Percentiles rank a stretch among this genome's conserved stretches.
Evolutionary conservation across 768 basidiomycete species (phyloP).

Genomic region (Lentinus tigrinus): DNA sequence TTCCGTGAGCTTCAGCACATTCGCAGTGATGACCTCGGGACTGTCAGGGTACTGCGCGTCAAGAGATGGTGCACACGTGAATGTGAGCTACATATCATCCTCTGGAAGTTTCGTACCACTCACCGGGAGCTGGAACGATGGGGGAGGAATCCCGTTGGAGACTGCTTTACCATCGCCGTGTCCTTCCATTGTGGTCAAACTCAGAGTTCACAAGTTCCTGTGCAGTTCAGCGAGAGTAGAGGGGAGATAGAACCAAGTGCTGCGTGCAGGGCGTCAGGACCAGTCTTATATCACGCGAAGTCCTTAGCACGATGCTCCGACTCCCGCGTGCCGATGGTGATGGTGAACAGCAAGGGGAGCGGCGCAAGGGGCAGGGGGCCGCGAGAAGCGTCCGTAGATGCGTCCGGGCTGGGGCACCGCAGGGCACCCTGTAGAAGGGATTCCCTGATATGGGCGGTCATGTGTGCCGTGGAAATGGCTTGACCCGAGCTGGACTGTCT

Average conservation of each 20-base stretch:
- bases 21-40: conserved; percentile 50
- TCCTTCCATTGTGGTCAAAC: background rate
- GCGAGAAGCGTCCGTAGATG: background rate
- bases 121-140: conserved; percentile 42
- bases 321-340: no score
- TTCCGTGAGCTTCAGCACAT: conserved; percentile 39
- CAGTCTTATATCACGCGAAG: no score
- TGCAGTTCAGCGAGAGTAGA: background rate
- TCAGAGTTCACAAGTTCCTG: background rate
- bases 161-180: conserved; percentile 27
- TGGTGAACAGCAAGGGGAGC: no score
- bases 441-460: conserved; percentile 14
- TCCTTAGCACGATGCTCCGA: no score
- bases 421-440: conserved; percentile 5
- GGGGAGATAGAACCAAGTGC: background rate
- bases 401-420: background rate
- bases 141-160: conserved; percentile 41
- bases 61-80: background rate
- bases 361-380: background rate
- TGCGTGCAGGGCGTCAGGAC: background rate
- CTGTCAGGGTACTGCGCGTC: conserved; percentile 43
- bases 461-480: conserved; percentile 3
- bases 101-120: conserved; percentile 12
- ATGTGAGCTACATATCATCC: background rate
- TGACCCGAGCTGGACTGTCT: no score